A percentile compares a stretch with the other conserved stretches of the same genome.
These are phyloP conservation scores for Pisolithus orientalis DNA, from an alignment of 768 basidiomycete genomes.

Conservation along the genomic window DNA sequence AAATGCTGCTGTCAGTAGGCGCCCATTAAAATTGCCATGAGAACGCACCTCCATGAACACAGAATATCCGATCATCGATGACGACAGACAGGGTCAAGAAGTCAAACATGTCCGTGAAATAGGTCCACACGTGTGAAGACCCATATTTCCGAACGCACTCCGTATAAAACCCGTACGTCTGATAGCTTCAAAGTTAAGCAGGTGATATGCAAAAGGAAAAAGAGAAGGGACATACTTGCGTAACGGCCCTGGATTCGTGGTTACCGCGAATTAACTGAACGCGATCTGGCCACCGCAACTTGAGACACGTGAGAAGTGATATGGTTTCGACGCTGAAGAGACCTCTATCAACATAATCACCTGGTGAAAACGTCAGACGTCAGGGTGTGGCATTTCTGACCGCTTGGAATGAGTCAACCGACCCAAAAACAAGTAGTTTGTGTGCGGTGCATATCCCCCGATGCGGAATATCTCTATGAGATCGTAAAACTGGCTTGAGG, in stretches of 20 bases:
- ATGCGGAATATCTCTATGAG: slow-evolving; percentile 98
- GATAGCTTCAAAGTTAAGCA: slow-evolving; percentile 15
- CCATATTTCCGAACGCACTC: slow-evolving; percentile 98
- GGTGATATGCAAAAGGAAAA: neutral
- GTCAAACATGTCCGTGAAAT: slow-evolving; percentile 99
- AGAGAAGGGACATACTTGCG: slow-evolving; percentile 63
- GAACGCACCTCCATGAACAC: slow-evolving; percentile 88
- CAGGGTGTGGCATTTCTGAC: neutral
- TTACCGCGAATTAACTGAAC: slow-evolving; percentile 97
- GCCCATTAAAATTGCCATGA: neutral
- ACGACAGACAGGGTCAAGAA: slow-evolving; percentile 96
- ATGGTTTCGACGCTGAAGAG: slow-evolving; percentile 98
- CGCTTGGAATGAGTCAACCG: slow-evolving; percentile 23
- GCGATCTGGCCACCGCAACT: slow-evolving; percentile 92
- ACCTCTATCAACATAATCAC: slow-evolving; percentile 97
- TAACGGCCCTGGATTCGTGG: slow-evolving; percentile 96
- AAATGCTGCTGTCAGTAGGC: slow-evolving; percentile 7
- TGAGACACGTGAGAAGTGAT: slow-evolving; percentile 92
- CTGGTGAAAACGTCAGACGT: slow-evolving; percentile 34
- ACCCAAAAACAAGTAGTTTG: slow-evolving; percentile 98
- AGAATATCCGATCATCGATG: slow-evolving; percentile 98
- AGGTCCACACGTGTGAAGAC: slow-evolving; percentile 94
- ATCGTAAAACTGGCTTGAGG: slow-evolving; percentile 94
- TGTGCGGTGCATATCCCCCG: slow-evolving; percentile 93
- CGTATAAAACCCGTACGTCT: slow-evolving; percentile 99